Conservation (phyloP, 2,329 filamentous ascomycete genomes). For the Botrytis tulipae region DNA sequence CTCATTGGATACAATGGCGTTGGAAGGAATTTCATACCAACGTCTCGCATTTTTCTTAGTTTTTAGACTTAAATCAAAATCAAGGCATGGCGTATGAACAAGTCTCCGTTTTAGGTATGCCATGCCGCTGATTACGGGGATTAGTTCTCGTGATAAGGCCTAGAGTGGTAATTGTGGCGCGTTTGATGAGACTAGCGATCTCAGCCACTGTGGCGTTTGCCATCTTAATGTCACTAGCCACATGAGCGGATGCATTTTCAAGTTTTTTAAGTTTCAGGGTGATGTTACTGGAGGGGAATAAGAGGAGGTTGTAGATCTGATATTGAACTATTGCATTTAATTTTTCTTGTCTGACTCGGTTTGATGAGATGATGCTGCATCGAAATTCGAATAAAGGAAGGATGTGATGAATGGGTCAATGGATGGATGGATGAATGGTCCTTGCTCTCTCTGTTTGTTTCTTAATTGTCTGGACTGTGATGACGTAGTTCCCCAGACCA, state of each 20-base stretch:
- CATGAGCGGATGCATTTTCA: neutral
- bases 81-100: constrained; percentile 2
- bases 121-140: neutral
- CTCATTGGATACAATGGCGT: neutral
- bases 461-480: neutral
- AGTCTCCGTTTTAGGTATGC: constrained; percentile 8
- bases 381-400: neutral
- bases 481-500: neutral
- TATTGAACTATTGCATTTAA: neutral
- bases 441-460: neutral
- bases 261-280: neutral
- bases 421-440: neutral
- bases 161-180: neutral
- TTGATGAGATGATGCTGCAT: neutral
- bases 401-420: neutral
- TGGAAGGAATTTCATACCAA: neutral
- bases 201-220: constrained; percentile 1
- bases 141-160: neutral
- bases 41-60: neutral
- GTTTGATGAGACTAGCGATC: neutral
- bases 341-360: neutral
- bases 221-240: neutral
- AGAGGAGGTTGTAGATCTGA: neutral
- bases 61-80: neutral
- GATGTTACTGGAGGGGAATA: neutral